These are phyloP conservation scores for Ascochyta clinopodiicola DNA, from an alignment of 2,329 filamentous ascomycete species.

Conservation along the genomic window DNA sequence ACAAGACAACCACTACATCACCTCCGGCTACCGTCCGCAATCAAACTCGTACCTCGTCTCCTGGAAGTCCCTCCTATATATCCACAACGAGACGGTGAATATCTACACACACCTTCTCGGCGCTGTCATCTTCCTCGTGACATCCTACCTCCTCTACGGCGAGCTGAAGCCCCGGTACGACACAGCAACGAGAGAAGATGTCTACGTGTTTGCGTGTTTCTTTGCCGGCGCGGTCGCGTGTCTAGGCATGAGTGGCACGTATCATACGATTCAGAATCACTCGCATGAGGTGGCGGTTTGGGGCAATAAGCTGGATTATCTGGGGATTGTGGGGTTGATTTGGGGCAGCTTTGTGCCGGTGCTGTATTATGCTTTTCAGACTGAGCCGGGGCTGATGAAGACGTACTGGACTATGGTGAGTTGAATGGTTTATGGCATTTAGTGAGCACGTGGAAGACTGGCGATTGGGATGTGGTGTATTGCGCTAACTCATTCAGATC, in stretches of 20 bases:
- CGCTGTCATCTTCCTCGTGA: slow-evolving; percentile 32
- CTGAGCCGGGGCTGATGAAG: slow-evolving; percentile 68
- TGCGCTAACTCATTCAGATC: too few relatives aligned
- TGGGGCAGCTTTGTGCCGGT: slow-evolving; percentile 90
- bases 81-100: slow-evolving; percentile 75
- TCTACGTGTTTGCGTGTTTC: slow-evolving; percentile 48
- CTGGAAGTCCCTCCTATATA: slow-evolving; percentile 63
- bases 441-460: too few relatives aligned
- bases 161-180: slow-evolving; percentile 40
- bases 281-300: slow-evolving; percentile 77
- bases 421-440: too few relatives aligned
- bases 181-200: slow-evolving; percentile 45
- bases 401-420: slow-evolving; percentile 81
- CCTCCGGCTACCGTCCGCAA: slow-evolving; percentile 68
- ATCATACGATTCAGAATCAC: slow-evolving; percentile 86
- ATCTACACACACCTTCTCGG: slow-evolving; percentile 72
- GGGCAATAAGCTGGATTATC: slow-evolving; percentile 93
- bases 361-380: slow-evolving; percentile 67
- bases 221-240: slow-evolving; percentile 52
- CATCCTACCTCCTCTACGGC: slow-evolving; percentile 29
- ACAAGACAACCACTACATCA: slow-evolving; percentile 73
- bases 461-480: too few relatives aligned
- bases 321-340: slow-evolving; percentile 90
- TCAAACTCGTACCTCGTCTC: slow-evolving; percentile 67
- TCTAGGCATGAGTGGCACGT: slow-evolving; percentile 67